phyloP scores from a whole-genome alignment of 306 rosid species.

The Vicia sativa region DNA sequence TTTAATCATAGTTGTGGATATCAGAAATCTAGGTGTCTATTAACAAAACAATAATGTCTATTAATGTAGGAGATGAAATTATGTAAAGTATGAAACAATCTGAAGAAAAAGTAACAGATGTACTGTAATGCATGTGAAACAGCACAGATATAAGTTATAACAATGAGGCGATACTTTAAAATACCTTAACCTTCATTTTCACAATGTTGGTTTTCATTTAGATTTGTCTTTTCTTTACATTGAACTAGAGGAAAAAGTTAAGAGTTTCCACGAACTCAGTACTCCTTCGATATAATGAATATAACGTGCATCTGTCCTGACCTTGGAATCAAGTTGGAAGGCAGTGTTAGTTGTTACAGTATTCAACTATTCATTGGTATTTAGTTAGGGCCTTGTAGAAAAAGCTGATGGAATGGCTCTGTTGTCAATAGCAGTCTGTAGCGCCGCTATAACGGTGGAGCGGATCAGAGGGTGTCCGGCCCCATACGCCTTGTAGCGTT shows the following conservation, averaged over 20 bases:
- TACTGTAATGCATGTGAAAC: slow-evolving; percentile 5
- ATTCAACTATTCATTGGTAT: neutral
- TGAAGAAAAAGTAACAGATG: neutral
- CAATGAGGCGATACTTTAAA: neutral
- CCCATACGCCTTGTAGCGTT: too few relatives aligned
- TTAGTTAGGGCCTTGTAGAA: neutral
- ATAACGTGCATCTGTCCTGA: neutral
- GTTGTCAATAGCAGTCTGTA: too few relatives aligned
- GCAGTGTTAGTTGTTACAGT: neutral
- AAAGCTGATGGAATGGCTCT: neutral
- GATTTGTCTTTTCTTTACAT: neutral
- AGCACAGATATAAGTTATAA: slow-evolving; percentile 8
- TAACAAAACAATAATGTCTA: neutral
- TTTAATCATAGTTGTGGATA: neutral
- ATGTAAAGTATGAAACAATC: slow-evolving; percentile 5
- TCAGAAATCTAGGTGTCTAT: neutral
- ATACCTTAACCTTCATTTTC: slow-evolving; percentile 11
- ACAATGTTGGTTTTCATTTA: slow-evolving; percentile 12
- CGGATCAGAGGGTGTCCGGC: too few relatives aligned
- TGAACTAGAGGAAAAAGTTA: neutral
- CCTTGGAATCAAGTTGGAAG: neutral
- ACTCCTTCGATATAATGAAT: slow-evolving; percentile 2
- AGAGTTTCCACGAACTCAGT: neutral
- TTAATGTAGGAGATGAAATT: slow-evolving; percentile 15
- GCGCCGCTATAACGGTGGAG: too few relatives aligned